A percentile compares a stretch with the other conserved stretches of the same genome.
These are phyloP conservation scores for Lecanosticta acicola DNA, from an alignment of 2,329 filamentous ascomycete genomes.

Conservation along the genomic window DNA sequence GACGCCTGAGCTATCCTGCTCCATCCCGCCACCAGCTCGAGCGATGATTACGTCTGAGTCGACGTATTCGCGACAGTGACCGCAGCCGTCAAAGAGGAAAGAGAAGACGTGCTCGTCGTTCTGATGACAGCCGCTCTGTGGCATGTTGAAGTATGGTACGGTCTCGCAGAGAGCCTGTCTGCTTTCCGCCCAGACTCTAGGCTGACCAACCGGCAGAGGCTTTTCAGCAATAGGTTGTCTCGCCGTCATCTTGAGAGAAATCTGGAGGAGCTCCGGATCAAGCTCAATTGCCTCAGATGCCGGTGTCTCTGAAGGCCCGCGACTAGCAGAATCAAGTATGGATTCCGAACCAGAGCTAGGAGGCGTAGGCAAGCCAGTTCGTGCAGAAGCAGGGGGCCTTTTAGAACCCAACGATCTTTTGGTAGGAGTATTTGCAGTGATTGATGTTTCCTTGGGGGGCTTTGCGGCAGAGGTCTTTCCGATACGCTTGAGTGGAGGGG, in stretches of 20 bases:
- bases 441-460: no score
- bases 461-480: no score
- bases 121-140: conserved; percentile 56
- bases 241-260: conserved; percentile 25
- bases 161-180: conserved; percentile 60
- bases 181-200: conserved; percentile 52
- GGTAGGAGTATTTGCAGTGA: no score
- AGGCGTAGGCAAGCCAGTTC: not conserved
- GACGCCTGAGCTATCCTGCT: conserved; percentile 42
- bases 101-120: conserved; percentile 47
- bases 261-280: conserved; percentile 2
- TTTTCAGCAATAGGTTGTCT: conserved; percentile 26
- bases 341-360: not conserved
- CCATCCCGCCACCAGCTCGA: conserved; percentile 53
- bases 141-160: conserved; percentile 56
- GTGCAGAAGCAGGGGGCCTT: no score
- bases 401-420: no score
- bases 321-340: not conserved
- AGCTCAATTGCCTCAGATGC: not conserved
- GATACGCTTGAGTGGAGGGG: no score
- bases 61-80: conserved; percentile 51
- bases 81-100: conserved; percentile 55
- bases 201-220: conserved; percentile 34
- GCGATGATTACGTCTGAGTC: conserved; percentile 59
- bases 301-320: no score